Base-by-base conservation (phyloP, 305 asterid species). In the Striga hermonthica region DNA sequence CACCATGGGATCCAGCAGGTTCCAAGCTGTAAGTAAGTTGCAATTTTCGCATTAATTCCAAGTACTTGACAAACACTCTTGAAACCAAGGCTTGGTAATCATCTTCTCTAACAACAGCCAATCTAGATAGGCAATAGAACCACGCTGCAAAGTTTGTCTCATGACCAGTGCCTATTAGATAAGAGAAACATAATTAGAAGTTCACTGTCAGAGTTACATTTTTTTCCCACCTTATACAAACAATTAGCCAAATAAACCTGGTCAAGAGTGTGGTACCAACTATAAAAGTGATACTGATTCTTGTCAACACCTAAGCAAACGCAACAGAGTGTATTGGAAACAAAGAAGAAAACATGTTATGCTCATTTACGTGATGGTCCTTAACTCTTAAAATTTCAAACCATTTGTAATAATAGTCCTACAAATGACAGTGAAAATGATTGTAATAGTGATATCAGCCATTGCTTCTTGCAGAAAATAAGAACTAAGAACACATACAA, bases 1-100 rank as follows among this genome's bases (percentile, higher is more conserved):
- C 97, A 41, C 97, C 96, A 34, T 90, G 97, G 65, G 97, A 90
- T 36, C 96, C 96, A 7, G 96, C 96, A 67, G 97, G 96, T 82
- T 90, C 97, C 70, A 90, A 72, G 81, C 62, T 71, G 72, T 88
- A 90, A 14, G 89, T 86, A 38, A 84, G 71, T 60, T 90, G 97
- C 72, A 90, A 74, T 68, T 86, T 88, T 68, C 97, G 81, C 97
- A 90, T 86, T 65, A 90, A 74, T 40, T 86, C 96, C 89, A 90
- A 75, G 82, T 90, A 90, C 59, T 83, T 83, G 60, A 79, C 74
- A 44, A 88, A 90, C 65, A 84, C 84, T 80, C 79, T 80, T 38
- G 83, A 75, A 40, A 90, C 93, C 77, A 88, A 72, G 47, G 97
- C 96, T 64, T 62, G 91, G 72, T 78, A 90, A 76, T 90, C 97